Evolutionary conservation across 1,139 yeast genomes (phyloP).

Genomic region (Protomyces arabidopsidicola): DNA sequence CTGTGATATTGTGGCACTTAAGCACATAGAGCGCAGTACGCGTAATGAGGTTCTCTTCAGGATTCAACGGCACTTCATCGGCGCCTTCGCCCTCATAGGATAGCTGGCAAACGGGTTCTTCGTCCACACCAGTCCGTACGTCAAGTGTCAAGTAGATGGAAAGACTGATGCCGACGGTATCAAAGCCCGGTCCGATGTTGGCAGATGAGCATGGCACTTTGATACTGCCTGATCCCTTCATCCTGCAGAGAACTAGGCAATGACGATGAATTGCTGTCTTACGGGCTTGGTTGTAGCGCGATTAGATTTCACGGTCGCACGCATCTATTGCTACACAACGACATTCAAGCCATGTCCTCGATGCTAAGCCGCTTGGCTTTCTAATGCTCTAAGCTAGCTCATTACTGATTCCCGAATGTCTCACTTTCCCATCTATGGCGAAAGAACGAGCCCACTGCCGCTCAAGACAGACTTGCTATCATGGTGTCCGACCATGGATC

Average conservation of each 20-base stretch:
- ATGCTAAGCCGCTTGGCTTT: no score
- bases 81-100: slow-evolving; percentile 74
- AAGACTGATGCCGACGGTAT: slow-evolving; percentile 87
- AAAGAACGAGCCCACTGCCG: slow-evolving; percentile 30
- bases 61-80: slow-evolving; percentile 67
- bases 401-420: no score
- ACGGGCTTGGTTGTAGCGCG: no score
- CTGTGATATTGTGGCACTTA: slow-evolving; percentile 67
- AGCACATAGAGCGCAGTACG: slow-evolving; percentile 87
- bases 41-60: slow-evolving; percentile 79
- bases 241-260: neutral
- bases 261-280: no score
- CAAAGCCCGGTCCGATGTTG: slow-evolving; percentile 97
- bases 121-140: slow-evolving; percentile 42
- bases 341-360: no score
- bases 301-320: no score
- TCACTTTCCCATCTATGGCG: slow-evolving; percentile 28
- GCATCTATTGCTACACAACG: no score
- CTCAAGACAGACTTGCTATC: slow-evolving; percentile 24
- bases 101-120: slow-evolving; percentile 49
- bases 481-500: slow-evolving; percentile 35
- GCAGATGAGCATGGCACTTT: slow-evolving; percentile 96
- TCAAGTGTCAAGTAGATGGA: slow-evolving; percentile 64
- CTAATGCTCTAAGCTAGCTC: no score
- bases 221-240: slow-evolving; percentile 39